Evolutionary conservation across 1,284 basidiomycete species (phyloP).

Genomic region (Apiotrichum brassicae): DNA sequence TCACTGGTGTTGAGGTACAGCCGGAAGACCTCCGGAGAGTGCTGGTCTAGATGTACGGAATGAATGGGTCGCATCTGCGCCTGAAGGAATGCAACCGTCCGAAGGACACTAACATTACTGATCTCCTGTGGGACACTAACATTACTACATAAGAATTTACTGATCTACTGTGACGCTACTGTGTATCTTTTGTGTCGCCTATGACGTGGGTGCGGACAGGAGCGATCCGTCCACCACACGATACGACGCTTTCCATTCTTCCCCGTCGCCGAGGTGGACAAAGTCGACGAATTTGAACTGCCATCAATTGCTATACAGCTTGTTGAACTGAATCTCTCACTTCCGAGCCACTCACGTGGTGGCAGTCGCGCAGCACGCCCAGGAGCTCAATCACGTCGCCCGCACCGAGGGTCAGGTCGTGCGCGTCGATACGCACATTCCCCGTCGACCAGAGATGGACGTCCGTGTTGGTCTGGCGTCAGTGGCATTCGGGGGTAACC

Average conservation of each 20-base stretch:
- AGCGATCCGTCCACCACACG: constrained; percentile 6
- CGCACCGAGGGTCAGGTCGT: constrained; percentile 29
- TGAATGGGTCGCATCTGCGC: too few species aligned
- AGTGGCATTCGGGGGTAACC: constrained; percentile 9
- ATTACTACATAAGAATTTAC: too few species aligned
- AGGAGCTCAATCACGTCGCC: constrained; percentile 29
- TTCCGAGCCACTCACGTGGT: constrained; percentile 21
- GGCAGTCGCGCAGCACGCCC: constrained; percentile 23
- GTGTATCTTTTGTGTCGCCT: background rate
- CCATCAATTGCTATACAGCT: background rate
- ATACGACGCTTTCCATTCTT: constrained; percentile 43
- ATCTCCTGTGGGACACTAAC: too few species aligned
- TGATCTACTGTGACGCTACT: background rate
- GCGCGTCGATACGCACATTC: constrained; percentile 31
- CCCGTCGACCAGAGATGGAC: constrained; percentile 41
- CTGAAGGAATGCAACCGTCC: too few species aligned
- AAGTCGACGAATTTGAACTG: constrained; percentile 34
- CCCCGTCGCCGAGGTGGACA: constrained; percentile 31
- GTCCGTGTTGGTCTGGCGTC: constrained; percentile 21
- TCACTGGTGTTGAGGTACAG: constrained; percentile 68
- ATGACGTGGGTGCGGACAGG: constrained; percentile 8
- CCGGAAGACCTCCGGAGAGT: constrained; percentile 84
- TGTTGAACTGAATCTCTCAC: background rate
- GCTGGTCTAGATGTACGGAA: constrained; percentile 53
- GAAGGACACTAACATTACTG: too few species aligned